Evolutionary conservation across 2,329 filamentous ascomycete species (phyloP).

Genomic region (Calonectria henricotiae): DNA sequence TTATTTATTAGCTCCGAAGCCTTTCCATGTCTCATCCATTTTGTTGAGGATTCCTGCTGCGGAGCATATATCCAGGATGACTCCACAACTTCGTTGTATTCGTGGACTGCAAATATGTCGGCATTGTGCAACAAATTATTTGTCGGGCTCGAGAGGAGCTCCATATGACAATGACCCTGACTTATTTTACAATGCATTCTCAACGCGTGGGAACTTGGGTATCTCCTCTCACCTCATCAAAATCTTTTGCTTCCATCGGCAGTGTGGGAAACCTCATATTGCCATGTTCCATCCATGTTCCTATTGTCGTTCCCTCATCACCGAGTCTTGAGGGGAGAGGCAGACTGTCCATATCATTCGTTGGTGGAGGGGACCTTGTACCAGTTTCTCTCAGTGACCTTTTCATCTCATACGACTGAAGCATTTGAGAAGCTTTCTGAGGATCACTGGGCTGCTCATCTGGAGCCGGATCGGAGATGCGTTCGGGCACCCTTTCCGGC

Average conservation of each 20-base stretch:
- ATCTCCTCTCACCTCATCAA: background rate
- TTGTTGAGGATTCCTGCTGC: background rate
- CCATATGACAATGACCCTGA: conserved; percentile 1
- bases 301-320: background rate
- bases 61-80: conserved; percentile 1
- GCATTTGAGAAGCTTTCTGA: background rate
- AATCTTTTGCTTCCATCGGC: background rate
- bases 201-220: background rate
- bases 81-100: background rate
- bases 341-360: background rate
- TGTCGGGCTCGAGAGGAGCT: background rate
- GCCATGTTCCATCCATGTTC: background rate
- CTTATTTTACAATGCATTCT: background rate
- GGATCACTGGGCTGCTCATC: background rate
- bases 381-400: background rate
- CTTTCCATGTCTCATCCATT: conserved; percentile 9
- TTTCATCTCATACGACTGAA: background rate
- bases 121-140: conserved; percentile 1
- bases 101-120: conserved; percentile 4
- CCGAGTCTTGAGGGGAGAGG: background rate
- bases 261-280: background rate
- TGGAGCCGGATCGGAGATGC: background rate
- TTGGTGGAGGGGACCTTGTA: background rate
- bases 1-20: background rate
- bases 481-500: background rate